Evolutionary conservation across 2,329 filamentous ascomycete genomes (phyloP).

Genomic region (Fusarium temperatum): DNA sequence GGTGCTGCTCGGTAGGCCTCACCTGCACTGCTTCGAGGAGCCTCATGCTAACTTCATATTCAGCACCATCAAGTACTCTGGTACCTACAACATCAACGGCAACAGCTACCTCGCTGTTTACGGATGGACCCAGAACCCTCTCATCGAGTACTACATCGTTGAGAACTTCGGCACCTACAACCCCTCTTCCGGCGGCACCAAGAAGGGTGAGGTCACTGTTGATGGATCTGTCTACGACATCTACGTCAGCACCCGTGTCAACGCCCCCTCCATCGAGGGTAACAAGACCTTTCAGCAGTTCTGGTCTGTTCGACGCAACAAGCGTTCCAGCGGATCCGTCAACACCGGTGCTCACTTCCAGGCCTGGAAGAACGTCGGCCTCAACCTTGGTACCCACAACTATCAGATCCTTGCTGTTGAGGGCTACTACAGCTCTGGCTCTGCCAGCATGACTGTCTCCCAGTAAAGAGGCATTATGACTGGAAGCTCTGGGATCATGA

Average conservation of each 20-base stretch:
- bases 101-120: slow-evolving; percentile 52
- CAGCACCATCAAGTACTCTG: slow-evolving; percentile 42
- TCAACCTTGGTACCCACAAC: slow-evolving; percentile 58
- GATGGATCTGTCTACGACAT: slow-evolving; percentile 53
- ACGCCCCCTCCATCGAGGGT: slow-evolving; percentile 59
- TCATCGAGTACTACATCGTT: slow-evolving; percentile 52
- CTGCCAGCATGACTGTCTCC: slow-evolving; percentile 56
- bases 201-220: slow-evolving; percentile 47
- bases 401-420: slow-evolving; percentile 66
- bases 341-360: slow-evolving; percentile 61
- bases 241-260: slow-evolving; percentile 48
- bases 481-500: background rate
- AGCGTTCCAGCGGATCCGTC: slow-evolving; percentile 61
- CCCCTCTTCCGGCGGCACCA: slow-evolving; percentile 46
- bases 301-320: slow-evolving; percentile 60
- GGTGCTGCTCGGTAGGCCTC: slow-evolving; percentile 44
- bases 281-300: slow-evolving; percentile 62
- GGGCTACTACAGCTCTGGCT: slow-evolving; percentile 61
- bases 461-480: background rate
- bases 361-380: slow-evolving; percentile 59
- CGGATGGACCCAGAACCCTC: slow-evolving; percentile 51
- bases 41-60: background rate
- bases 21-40: background rate
- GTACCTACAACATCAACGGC: slow-evolving; percentile 46
- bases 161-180: slow-evolving; percentile 48